These are phyloP conservation scores for Xenosphaeropsis pyriputrescens DNA, from an alignment of 2,329 filamentous ascomycete genomes.

Conservation along the genomic window DNA sequence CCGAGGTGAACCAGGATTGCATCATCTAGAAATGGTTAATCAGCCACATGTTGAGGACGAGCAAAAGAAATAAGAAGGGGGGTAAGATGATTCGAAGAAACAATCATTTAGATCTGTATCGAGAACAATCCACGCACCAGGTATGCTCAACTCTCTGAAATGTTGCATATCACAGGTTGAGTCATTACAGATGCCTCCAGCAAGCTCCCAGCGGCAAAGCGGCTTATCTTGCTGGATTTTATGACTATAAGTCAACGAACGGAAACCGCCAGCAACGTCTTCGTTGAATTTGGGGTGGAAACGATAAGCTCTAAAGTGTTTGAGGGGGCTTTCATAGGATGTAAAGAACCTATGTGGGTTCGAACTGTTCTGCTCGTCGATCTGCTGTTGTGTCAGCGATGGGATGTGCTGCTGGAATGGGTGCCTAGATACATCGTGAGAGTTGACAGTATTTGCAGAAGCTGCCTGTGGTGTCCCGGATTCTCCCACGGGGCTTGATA, in stretches of 20 bases:
- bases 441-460: no score
- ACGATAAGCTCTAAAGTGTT: constrained; percentile 73
- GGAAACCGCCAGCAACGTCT: constrained; percentile 59
- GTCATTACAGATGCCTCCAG: constrained; percentile 59
- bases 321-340: constrained; percentile 74
- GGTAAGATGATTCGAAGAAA: constrained; percentile 12
- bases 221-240: constrained; percentile 63
- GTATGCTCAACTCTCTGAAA: constrained; percentile 56
- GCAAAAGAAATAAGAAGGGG: constrained; percentile 12
- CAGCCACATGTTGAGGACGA: constrained; percentile 16
- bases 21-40: constrained; percentile 40
- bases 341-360: constrained; percentile 15
- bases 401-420: no score
- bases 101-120: constrained; percentile 9
- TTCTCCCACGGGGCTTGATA: no score
- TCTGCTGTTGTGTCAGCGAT: no score
- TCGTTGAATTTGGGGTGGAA: constrained; percentile 69
- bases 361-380: no score
- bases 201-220: constrained; percentile 64
- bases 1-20: constrained; percentile 61
- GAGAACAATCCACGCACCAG: constrained; percentile 47
- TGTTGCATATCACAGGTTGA: constrained; percentile 65
- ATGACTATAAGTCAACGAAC: constrained; percentile 88
- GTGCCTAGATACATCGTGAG: no score
- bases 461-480: no score